Evolutionary conservation across 805 yeast species (phyloP), one percentile per base, ranked within the genome.

Genomic region (Wickerhamiella brachini): DNA sequence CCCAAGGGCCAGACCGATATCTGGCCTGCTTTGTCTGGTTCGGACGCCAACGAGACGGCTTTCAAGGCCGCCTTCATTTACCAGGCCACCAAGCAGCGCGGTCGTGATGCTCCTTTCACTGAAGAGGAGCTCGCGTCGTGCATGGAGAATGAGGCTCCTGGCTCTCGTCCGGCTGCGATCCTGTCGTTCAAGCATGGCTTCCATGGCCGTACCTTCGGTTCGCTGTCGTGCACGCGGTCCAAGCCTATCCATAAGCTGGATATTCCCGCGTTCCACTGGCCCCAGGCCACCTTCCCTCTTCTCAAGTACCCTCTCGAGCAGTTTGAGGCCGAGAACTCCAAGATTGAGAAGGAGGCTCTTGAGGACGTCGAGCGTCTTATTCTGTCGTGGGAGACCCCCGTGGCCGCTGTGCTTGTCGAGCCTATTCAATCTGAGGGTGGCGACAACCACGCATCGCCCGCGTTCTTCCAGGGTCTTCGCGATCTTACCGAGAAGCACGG

Each of bases 141-240:
- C 53, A 89, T 89, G 97, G 70, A 75, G 57, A 87, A 87, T 68
- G 71, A 74, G 59, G 76, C 85, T 24, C 97, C 97, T 49, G 96
- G 96, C 52, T 77, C 95, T 47, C 95, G 96, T 37, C 84, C 83
- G 38, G 69, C 85, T 59, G 87, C 95, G 48, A 83, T 89, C 55
- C 64, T 90, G 58, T 87, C 96, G 5, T 89, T 89, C 71, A 80
- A 81, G 68, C 76, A 79, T 57, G 93, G 93, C 29, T 90, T 89
- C 84, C 97, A 89, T 66, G 97, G 97, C 57, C 80, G 97, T 70
- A 71, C 88, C 56, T 87, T 89, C 71, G 97, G 95, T 22, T 78
- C 95, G 51, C 88, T 85, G 44, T 84, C 95, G 6, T 79, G 86
- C 57, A 89, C 97, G 41, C 80, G 95, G 67, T 87, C 96, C 52